These are phyloP conservation scores for Iris pallida DNA, from an alignment of 116 monocot species.

Conservation along the genomic window DNA sequence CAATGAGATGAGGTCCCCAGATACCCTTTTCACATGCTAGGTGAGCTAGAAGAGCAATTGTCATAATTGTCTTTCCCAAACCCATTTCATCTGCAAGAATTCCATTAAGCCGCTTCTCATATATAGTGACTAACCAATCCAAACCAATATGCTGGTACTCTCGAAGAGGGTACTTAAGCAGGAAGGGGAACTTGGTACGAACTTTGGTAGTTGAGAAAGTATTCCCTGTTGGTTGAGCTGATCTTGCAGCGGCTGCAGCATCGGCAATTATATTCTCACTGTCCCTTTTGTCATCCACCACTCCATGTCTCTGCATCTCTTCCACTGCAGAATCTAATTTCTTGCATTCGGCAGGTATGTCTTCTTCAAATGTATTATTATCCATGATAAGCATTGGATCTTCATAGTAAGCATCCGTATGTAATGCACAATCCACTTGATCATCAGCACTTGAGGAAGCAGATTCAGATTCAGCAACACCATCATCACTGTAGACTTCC, in stretches of 20 bases:
- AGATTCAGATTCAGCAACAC: constrained; percentile 29
- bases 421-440: constrained; percentile 18
- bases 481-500: constrained; percentile 43
- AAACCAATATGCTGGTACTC: constrained; percentile 99
- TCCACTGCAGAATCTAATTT: constrained; percentile 17
- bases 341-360: constrained; percentile 13
- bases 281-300: constrained; percentile 37
- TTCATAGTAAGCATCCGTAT: constrained; percentile 10
- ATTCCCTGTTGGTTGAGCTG: constrained; percentile 99
- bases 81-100: constrained; percentile 99
- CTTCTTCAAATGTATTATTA: constrained; percentile 2
- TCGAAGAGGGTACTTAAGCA: constrained; percentile 84
- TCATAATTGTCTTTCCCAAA: constrained; percentile 98
- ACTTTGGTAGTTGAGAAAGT: constrained; percentile 97
- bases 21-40: constrained; percentile 98
- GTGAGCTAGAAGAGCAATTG: constrained; percentile 93
- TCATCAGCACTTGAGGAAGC: constrained; percentile 49
- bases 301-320: constrained; percentile 20
- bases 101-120: constrained; percentile 95
- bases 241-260: constrained; percentile 98
- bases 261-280: constrained; percentile 84
- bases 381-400: constrained; percentile 8
- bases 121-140: constrained; percentile 99
- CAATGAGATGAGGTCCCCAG: constrained; percentile 99
- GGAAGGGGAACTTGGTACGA: constrained; percentile 97